These are phyloP conservation scores for Mychonastes homosphaera DNA, from an alignment of 139 green algal species.

Conservation along the genomic window DNA sequence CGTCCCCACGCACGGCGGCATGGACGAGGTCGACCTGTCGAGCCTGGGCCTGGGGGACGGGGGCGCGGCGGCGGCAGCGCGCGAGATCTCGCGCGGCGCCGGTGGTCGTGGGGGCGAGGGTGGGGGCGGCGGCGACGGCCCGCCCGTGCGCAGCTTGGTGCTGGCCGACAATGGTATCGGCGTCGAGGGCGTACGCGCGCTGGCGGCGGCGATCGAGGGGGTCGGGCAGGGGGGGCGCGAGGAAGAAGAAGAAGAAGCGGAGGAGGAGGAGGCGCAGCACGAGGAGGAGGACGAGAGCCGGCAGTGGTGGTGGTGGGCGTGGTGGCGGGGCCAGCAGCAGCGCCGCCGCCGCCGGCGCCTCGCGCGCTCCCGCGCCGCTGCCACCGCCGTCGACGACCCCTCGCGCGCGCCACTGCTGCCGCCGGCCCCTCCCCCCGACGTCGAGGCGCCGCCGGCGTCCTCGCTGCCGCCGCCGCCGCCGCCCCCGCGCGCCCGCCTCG, in stretches of 20 bases:
- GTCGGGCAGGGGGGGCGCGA: too few relatives aligned
- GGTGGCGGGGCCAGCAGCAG: constrained; percentile 6
- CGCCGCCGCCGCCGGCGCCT: constrained; percentile 1
- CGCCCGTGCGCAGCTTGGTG: constrained; percentile 4
- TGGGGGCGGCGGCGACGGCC: not conserved
- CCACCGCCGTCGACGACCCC: not conserved
- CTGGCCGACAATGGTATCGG: constrained; percentile 21
- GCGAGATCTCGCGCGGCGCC: not conserved
- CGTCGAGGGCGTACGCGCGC: constrained; percentile 4
- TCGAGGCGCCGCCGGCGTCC: not conserved
- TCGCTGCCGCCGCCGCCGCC: not conserved
- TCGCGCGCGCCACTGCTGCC: not conserved
- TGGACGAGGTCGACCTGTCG: constrained; percentile 15
- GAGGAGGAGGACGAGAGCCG: not conserved
- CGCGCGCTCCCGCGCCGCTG: not conserved
- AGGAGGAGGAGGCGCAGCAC: too few relatives aligned
- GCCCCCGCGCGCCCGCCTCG: not conserved
- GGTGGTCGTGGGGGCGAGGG: not conserved
- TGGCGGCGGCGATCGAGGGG: constrained; percentile 10
- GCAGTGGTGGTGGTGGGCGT: not conserved
- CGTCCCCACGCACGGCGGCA: constrained; percentile 7
- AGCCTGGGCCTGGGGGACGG: constrained; percentile 12
- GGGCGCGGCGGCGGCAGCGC: constrained; percentile 7
- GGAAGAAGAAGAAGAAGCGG: too few relatives aligned
- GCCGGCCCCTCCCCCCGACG: not conserved